Conservation (phyloP, 805 yeast species). For the Candida ficus region DNA sequence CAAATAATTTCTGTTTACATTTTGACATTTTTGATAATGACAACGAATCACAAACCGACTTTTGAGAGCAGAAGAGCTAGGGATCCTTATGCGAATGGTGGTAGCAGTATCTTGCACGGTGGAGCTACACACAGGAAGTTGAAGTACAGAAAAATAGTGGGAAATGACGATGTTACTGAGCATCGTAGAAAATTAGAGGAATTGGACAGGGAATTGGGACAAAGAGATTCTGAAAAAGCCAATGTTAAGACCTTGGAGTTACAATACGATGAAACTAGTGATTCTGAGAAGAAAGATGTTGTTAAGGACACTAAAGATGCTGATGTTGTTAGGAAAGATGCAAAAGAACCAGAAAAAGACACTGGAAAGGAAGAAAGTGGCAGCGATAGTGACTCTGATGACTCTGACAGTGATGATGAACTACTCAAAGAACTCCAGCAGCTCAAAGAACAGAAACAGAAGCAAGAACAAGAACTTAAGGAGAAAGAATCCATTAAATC, state of each 20-base stretch:
- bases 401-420: conserved; percentile 34
- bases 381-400: conserved; percentile 37
- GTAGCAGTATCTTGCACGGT: conserved; percentile 5
- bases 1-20: no score
- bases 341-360: conserved; percentile 28
- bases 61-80: conserved; percentile 59
- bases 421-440: conserved; percentile 35
- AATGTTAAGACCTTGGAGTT: not conserved
- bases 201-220: conserved; percentile 15
- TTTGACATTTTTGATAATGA: no score
- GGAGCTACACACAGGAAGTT: conserved; percentile 48
- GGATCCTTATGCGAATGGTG: conserved; percentile 24
- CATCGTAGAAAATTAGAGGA: conserved; percentile 18
- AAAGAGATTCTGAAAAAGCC: no score
- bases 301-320: not conserved
- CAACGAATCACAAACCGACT: conserved; percentile 68
- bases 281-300: not conserved
- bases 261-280: not conserved
- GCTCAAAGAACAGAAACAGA: conserved; percentile 30
- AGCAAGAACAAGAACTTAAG: conserved; percentile 19
- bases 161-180: conserved; percentile 1
- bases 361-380: conserved; percentile 28
- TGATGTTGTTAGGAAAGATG: no score
- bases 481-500: conserved; percentile 14
- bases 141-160: conserved; percentile 34